Evolutionary conservation across 1,284 basidiomycete genomes (phyloP).

Genomic region (Cryptococcus floricola): DNA sequence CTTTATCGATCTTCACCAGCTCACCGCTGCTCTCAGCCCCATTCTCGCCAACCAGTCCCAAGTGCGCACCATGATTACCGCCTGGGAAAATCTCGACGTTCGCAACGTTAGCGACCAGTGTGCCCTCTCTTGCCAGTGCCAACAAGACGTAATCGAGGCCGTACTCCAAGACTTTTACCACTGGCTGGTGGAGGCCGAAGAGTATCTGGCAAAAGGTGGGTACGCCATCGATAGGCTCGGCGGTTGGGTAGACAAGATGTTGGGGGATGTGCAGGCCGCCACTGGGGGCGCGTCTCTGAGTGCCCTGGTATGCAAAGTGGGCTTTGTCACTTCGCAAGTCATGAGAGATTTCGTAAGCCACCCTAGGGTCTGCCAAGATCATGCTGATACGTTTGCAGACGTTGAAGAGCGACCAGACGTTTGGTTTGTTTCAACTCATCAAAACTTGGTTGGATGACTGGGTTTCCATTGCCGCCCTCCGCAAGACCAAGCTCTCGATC

Average conservation of each 20-base stretch:
- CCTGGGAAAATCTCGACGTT: slow-evolving; percentile 35
- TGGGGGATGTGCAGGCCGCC: slow-evolving; percentile 4
- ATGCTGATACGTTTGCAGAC: slow-evolving; percentile 17
- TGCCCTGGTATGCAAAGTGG: slow-evolving; percentile 19
- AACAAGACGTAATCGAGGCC: slow-evolving; percentile 20
- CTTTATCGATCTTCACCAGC: slow-evolving; percentile 35
- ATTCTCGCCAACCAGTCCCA: slow-evolving; percentile 31
- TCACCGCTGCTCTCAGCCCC: slow-evolving; percentile 29
- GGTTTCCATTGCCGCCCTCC: slow-evolving; percentile 28
- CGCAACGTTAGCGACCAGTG: slow-evolving; percentile 29
- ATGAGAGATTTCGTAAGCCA: slow-evolving; percentile 37
- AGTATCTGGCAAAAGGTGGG: slow-evolving; percentile 3
- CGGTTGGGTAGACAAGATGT: slow-evolving; percentile 17
- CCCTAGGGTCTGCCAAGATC: not conserved
- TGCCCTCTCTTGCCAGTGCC: slow-evolving; percentile 27
- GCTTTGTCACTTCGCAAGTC: slow-evolving; percentile 39
- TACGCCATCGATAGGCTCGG: slow-evolving; percentile 17
- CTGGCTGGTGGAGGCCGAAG: slow-evolving; percentile 27
- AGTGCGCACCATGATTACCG: slow-evolving; percentile 24
- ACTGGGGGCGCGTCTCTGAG: slow-evolving; percentile 4
- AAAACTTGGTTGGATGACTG: slow-evolving; percentile 47
- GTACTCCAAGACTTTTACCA: slow-evolving; percentile 22
- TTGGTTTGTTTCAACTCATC: slow-evolving; percentile 43
- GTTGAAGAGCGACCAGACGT: slow-evolving; percentile 33
- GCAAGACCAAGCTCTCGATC: slow-evolving; percentile 26